These are phyloP conservation scores for Filobasidium wieringae DNA, from an alignment of 768 basidiomycete genomes.

Conservation along the genomic window DNA sequence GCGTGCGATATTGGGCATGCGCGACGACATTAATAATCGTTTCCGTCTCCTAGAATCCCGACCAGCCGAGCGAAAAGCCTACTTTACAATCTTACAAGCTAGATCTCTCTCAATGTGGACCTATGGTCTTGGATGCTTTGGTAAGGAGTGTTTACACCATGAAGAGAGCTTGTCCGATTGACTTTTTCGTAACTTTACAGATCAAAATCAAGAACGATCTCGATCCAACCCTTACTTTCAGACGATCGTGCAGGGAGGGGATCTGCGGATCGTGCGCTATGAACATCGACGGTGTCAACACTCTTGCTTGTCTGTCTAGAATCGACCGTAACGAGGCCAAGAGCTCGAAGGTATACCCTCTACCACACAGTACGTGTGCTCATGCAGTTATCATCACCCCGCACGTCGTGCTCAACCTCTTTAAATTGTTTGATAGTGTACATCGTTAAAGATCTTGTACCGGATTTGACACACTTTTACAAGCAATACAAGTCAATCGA, in stretches of 20 bases:
- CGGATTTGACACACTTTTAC: conserved; percentile 44
- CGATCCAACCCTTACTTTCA: conserved; percentile 92
- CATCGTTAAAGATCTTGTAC: conserved; percentile 70
- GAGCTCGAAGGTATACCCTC: conserved; percentile 84
- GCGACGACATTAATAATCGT: background rate
- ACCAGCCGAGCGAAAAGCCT: conserved; percentile 84
- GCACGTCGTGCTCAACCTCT: background rate
- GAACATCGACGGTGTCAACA: conserved; percentile 95
- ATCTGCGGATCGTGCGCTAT: conserved; percentile 98
- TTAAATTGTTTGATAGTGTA: background rate
- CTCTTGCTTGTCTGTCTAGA: conserved; percentile 89
- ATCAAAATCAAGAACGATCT: conserved; percentile 99
- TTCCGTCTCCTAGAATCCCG: conserved; percentile 58
- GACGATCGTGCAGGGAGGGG: conserved; percentile 46
- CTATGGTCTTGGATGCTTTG: conserved; percentile 56
- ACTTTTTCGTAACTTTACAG: conserved; percentile 19
- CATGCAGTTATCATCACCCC: background rate
- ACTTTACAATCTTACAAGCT: conserved; percentile 78
- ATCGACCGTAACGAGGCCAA: conserved; percentile 66
- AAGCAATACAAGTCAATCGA: conserved; percentile 99
- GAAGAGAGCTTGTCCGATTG: background rate
- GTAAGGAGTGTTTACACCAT: conserved; percentile 46
- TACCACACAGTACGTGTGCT: conserved; percentile 75
- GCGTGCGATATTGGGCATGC: background rate
- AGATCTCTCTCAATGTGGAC: conserved; percentile 87